Evolutionary conservation across 202 grass and related monocot species (phyloP), one percentile per base, ranked within the genome.

Genomic region (Eragrostis tef): DNA sequence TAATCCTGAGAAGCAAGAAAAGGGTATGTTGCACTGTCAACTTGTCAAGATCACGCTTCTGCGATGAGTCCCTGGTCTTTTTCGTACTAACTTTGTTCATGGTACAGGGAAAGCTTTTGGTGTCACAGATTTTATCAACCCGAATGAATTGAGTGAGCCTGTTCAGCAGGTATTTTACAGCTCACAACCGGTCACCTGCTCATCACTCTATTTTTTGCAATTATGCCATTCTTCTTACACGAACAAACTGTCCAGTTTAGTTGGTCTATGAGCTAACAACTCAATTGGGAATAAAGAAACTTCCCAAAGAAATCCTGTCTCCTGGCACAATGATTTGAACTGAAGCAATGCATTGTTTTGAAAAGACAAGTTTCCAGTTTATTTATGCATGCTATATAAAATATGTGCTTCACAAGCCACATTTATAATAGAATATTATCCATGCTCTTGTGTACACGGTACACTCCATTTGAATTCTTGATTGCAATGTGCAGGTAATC

Each of bases 81-180:
- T 39, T 58, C 31, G 6, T 67, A 31, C 57, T 84, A 85, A 65
- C 36, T 81, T 83, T 75, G 47, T 89, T 89, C 81, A 62, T 91
- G 49, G 14, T 83, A 78, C 86, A 98, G 92, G 92, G 62, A 93
- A 88, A 78, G 63, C 74, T 82, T 98, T 98, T 94, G 94, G 94
- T 27, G 70, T 98, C 71, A 98, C 92, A 10, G 86, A 94, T 72
- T 94, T 89, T 80, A 88, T 98, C 81, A 98, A 98, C 25, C 88
- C 92, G 7, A 77, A 86, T 64, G 82, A 87, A 74, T 66, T 87
- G 81, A 85, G 54, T 79, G 90, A 98, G 72, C 92, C 94, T 71
- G 57, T 98, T 88, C 94, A 93, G 76, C 92, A 94, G 94, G 94
- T 97, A 91, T 13, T 79, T 64, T 75, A n/a, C 47, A 29, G 81